A percentile compares a stretch with the other conserved stretches of the same genome.
Evolutionary conservation across 371 early-diverging fungal genomes (phyloP).

Genomic region (Funneliformis caledonium): DNA sequence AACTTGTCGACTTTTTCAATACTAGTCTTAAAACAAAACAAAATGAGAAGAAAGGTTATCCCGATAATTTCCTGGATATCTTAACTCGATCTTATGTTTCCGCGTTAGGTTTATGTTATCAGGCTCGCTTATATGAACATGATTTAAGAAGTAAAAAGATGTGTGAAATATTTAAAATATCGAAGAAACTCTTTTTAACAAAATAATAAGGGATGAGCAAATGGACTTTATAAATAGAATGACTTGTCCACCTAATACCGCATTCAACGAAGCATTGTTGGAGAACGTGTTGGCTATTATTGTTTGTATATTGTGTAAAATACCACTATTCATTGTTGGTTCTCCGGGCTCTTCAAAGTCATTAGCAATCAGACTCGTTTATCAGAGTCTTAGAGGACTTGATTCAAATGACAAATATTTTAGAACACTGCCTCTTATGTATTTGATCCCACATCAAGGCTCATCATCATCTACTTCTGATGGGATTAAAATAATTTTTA

Average conservation of each 20-base stretch:
- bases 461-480: constrained; percentile 40
- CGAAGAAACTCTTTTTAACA: background rate
- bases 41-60: background rate
- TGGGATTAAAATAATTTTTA: constrained; percentile 34
- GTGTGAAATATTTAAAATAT: constrained; percentile 12
- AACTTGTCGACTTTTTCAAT: constrained; percentile 4
- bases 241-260: constrained; percentile 8
- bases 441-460: constrained; percentile 40
- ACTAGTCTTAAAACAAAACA: constrained; percentile 3
- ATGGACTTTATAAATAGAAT: constrained; percentile 29
- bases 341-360: constrained; percentile 8
- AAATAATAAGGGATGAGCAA: constrained; percentile 25
- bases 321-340: constrained; percentile 33
- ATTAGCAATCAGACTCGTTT: too few relatives aligned
- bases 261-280: constrained; percentile 19
- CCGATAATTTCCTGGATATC: background rate
- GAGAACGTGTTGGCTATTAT: constrained; percentile 34
- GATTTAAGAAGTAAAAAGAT: background rate
- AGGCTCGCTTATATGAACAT: constrained; percentile 18
- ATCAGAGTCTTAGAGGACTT: constrained; percentile 34
- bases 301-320: constrained; percentile 31
- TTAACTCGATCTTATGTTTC: constrained; percentile 8
- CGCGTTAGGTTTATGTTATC: constrained; percentile 33
- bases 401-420: constrained; percentile 38
- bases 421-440: constrained; percentile 24